Evolutionary conservation across 1,284 basidiomycete species (phyloP).

Genomic region (Macrocystidia cucumis): DNA sequence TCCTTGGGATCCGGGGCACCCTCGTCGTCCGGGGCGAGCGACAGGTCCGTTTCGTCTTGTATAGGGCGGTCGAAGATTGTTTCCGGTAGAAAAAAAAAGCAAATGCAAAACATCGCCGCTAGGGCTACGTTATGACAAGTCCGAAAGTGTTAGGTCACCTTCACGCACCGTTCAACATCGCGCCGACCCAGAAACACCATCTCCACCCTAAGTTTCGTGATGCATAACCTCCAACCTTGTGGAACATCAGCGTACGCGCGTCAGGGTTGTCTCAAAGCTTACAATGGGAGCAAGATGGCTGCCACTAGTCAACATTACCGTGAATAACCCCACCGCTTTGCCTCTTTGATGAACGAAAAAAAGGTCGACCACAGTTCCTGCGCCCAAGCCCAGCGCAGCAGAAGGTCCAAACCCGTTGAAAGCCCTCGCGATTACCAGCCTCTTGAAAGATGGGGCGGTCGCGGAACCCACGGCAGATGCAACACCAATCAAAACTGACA

Average conservation of each 20-base stretch:
- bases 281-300: constrained; percentile 28
- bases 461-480: constrained; percentile 24
- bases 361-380: constrained; percentile 27
- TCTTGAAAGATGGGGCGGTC: constrained; percentile 20
- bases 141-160: background rate
- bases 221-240: constrained; percentile 28
- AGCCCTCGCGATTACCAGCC: constrained; percentile 21
- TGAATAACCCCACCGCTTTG: constrained; percentile 27
- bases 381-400: constrained; percentile 24
- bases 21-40: too few relatives aligned
- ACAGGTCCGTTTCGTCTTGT: too few relatives aligned
- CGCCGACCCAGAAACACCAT: constrained; percentile 28
- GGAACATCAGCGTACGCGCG: background rate
- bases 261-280: constrained; percentile 7
- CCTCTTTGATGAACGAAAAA: constrained; percentile 27
- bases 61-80: constrained; percentile 21
- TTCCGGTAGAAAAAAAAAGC: constrained; percentile 22
- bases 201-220: constrained; percentile 23
- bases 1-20: constrained; percentile 1
- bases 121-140: background rate
- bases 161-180: constrained; percentile 22
- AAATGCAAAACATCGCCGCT: constrained; percentile 19
- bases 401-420: constrained; percentile 26
- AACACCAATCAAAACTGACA: constrained; percentile 24
- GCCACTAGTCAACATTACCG: constrained; percentile 26